Evolutionary conservation across 306 rosid genomes (phyloP), one percentile per base, ranked within the genome.

Genomic region (Notholithocarpus densiflorus): DNA sequence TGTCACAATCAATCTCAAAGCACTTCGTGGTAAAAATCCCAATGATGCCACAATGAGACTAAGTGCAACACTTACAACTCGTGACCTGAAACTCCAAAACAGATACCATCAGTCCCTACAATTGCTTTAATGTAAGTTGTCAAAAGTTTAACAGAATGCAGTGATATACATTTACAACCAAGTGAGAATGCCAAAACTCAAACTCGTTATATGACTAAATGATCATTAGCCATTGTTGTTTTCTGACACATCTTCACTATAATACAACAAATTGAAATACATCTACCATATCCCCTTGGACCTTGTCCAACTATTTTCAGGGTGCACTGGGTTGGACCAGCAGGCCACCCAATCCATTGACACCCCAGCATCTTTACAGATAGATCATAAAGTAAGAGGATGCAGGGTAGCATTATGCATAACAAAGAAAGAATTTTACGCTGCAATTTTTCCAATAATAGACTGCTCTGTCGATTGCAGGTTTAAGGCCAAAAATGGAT

Each of bases 401-500:
- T 0, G 64, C 21, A 13, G 26, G 60, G 34, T 23, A 7, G 26
- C 24, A 57, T 61, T 29, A 72, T 19, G 66, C 52, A 48, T 14
- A 27, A 34, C 64, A 34, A 61, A 59, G 75, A 21, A 40, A 66
- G 72, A 66, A 66, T 18, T 84, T 79, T 83, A 95, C 98, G 40
- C 81, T 20, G 88, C 77, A 82, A 82, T 73, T 83, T 87, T 91
- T 73, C 78, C 79, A 29, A 91, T 90, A 64, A 82, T 5, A 71
- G 76, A 26, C 76, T 95, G 98, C 55, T 78, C 43, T 77, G 18
- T 70, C 23, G 97, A 92, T 34, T 85, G 76, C 43, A 52, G 75
- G 83, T 95, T 88, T 75, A 91, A 70, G 8, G 89, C 86, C 90
- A 95, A 81, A 91, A 95, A 95, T n/a, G 98, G 98, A 88, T 92